A percentile compares a stretch with the other conserved stretches of the same genome.
Evolutionary conservation across 1,284 basidiomycete species (phyloP).

Genomic region (Malassezia furfur): DNA sequence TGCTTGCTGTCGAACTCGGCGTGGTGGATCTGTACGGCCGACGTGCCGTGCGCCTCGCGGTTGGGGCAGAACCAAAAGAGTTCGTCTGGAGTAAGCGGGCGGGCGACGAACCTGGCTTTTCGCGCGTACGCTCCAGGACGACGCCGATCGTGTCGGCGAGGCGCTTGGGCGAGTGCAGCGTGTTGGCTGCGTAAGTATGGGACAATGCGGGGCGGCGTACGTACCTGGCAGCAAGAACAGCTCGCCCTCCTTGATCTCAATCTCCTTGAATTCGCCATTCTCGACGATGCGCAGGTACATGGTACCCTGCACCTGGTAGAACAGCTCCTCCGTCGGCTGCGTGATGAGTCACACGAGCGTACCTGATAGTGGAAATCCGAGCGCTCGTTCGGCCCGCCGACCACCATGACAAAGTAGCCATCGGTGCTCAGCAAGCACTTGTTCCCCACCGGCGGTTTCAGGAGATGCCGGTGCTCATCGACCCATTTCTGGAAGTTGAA

Average conservation of each 20-base stretch:
- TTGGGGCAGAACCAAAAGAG: constrained; percentile 89
- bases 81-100: constrained; percentile 54
- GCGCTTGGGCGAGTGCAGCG: constrained; percentile 86
- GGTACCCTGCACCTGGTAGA: constrained; percentile 50
- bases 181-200: constrained; percentile 55
- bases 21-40: constrained; percentile 73
- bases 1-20: constrained; percentile 80
- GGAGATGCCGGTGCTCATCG: constrained; percentile 40
- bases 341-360: background rate
- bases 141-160: constrained; percentile 83
- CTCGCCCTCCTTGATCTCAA: constrained; percentile 81
- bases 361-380: constrained; percentile 40
- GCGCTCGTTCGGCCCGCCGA: constrained; percentile 43
- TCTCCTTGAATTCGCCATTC: constrained; percentile 73
- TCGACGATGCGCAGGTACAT: constrained; percentile 75
- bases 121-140: constrained; percentile 79
- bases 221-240: constrained; percentile 71
- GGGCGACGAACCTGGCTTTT: constrained; percentile 40
- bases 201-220: constrained; percentile 43
- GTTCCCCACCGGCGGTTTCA: constrained; percentile 48
- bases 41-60: constrained; percentile 53
- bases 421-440: constrained; percentile 37
- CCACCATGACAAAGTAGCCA: constrained; percentile 46
- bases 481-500: constrained; percentile 48
- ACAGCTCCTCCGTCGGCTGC: constrained; percentile 43